phyloP scores from a whole-genome alignment of 73 alveolate species.

The Stentor roeselii region DNA sequence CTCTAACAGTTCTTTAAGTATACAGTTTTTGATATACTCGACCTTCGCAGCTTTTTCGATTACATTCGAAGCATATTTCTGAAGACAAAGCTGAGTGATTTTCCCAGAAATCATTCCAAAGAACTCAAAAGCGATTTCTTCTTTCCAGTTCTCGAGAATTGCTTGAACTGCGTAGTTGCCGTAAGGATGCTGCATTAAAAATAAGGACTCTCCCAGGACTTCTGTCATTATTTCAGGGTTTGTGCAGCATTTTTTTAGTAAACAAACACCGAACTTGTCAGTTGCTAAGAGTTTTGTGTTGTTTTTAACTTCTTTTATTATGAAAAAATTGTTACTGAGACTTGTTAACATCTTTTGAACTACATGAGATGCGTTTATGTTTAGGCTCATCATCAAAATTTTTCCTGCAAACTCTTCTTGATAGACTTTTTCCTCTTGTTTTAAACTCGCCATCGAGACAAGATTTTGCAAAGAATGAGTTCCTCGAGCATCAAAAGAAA shows the following conservation, averaged over 20 bases:
- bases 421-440: constrained; percentile 81
- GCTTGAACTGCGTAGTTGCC: constrained; percentile 87
- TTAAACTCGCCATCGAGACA: constrained; percentile 68
- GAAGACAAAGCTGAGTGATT: constrained; percentile 44
- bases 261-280: constrained; percentile 85
- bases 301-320: constrained; percentile 63
- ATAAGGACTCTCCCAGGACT: constrained; percentile 59
- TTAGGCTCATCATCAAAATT: constrained; percentile 60
- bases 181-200: constrained; percentile 76
- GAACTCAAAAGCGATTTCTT: constrained; percentile 36
- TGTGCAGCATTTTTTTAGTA: constrained; percentile 63
- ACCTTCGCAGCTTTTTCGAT: constrained; percentile 33
- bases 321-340: constrained; percentile 68
- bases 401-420: constrained; percentile 60
- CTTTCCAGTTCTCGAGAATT: constrained; percentile 68
- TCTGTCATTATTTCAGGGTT: constrained; percentile 46
- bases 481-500: constrained; percentile 84
- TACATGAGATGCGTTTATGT: constrained; percentile 90
- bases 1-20: neutral
- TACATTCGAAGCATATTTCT: constrained; percentile 61
- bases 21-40: neutral
- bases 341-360: constrained; percentile 73
- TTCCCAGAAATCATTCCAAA: constrained; percentile 32
- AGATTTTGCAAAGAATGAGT: constrained; percentile 86
- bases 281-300: constrained; percentile 66